Conservation (phyloP, 1,284 basidiomycete species). For the Melampsora larici-populina region DNA sequence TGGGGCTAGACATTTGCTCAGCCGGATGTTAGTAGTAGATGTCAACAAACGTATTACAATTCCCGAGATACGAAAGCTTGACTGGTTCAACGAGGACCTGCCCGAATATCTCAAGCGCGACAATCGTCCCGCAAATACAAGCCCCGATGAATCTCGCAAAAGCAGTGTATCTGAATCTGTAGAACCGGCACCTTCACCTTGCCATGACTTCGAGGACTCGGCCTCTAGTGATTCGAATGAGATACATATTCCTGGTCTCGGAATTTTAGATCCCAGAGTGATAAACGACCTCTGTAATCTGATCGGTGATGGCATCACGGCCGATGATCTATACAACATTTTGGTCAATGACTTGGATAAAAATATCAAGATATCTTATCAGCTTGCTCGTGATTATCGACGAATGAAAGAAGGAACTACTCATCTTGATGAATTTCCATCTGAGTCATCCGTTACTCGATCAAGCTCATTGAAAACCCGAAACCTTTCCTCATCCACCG, state of each 20-base stretch:
- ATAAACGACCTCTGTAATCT: constrained; percentile 30
- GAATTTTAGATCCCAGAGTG: constrained; percentile 27
- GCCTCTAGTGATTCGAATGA: constrained; percentile 27
- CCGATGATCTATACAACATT: constrained; percentile 27
- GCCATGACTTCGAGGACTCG: constrained; percentile 27
- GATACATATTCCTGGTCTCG: constrained; percentile 23
- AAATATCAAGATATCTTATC: constrained; percentile 38
- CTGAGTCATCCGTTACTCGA: constrained; percentile 9
- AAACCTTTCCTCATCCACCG: constrained; percentile 14
- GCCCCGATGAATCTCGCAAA: constrained; percentile 16
- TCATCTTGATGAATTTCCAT: constrained; percentile 16
- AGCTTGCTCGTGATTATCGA: constrained; percentile 43
- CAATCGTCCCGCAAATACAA: constrained; percentile 2
- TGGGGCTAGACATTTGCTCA: constrained; percentile 73
- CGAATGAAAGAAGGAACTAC: constrained; percentile 42
- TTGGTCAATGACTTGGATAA: constrained; percentile 30
- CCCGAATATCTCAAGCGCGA: constrained; percentile 67
- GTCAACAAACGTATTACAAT: constrained; percentile 88
- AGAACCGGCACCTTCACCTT: constrained; percentile 1
- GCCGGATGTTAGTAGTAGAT: constrained; percentile 82
- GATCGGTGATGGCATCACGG: constrained; percentile 28
- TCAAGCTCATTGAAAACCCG: constrained; percentile 27
- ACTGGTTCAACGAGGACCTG: constrained; percentile 82
- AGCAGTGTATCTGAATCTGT: constrained; percentile 25
- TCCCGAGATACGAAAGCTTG: constrained; percentile 78